phyloP scores from a whole-genome alignment of 2,329 filamentous ascomycete species.

The Pseudogymnoascus sp. region DNA sequence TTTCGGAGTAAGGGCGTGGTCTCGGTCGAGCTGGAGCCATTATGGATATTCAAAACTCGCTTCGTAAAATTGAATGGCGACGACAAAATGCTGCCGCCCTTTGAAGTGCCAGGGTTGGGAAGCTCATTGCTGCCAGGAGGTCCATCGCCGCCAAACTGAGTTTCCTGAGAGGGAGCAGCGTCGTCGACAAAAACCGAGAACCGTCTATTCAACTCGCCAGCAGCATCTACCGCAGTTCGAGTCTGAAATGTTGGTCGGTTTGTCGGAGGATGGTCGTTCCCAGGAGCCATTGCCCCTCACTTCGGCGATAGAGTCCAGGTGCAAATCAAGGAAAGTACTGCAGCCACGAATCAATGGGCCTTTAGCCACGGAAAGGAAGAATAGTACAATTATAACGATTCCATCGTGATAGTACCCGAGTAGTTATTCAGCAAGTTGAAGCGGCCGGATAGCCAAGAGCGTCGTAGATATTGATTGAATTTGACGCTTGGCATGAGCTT shows the following conservation, averaged over 20 bases:
- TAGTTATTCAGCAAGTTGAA: background rate
- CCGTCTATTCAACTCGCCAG: slow-evolving; percentile 36
- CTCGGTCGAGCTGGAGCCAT: slow-evolving; percentile 10
- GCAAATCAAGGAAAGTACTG: background rate
- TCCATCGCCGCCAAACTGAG: background rate
- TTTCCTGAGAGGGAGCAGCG: background rate
- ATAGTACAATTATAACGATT: background rate
- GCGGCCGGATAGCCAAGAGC: background rate
- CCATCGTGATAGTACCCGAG: background rate
- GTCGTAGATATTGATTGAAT: background rate
- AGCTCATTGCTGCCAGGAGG: background rate
- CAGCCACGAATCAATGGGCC: background rate
- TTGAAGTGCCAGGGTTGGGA: background rate
- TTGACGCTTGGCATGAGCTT: background rate
- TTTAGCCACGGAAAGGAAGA: background rate
- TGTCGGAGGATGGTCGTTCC: background rate
- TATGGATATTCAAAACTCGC: slow-evolving; percentile 18
- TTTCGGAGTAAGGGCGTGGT: slow-evolving; percentile 6
- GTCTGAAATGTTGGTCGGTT: slow-evolving; percentile 31
- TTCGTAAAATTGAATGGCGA: slow-evolving; percentile 21
- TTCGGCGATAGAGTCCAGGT: background rate
- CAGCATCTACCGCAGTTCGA: slow-evolving; percentile 37
- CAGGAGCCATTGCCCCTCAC: slow-evolving; percentile 5
- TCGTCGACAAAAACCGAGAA: slow-evolving; percentile 20
- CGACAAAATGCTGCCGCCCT: slow-evolving; percentile 10